A percentile compares a stretch with the other conserved stretches of the same genome.
Conservation (phyloP, 495 filamentous ascomycete genomes). For the Pseudotulostoma volvatum region DNA sequence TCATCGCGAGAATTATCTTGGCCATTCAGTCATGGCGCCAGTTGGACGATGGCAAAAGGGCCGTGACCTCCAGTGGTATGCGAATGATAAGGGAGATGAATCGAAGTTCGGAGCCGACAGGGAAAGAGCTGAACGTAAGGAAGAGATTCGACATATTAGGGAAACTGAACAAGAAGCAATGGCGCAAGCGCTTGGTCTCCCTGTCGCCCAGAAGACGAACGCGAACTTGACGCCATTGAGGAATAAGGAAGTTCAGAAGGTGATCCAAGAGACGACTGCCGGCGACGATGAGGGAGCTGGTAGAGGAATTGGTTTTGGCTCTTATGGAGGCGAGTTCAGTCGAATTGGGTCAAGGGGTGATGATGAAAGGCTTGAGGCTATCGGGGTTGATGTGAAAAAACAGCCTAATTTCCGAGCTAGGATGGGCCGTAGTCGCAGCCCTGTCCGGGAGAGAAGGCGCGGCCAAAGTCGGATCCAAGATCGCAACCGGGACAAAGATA, state of each 20-base stretch:
- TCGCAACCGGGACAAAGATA: conserved; percentile 18
- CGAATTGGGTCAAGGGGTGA: conserved; percentile 1
- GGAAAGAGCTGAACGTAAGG: conserved; percentile 48
- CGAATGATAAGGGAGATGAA: conserved; percentile 43
- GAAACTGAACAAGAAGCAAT: conserved; percentile 88
- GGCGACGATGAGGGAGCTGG: conserved; percentile 14
- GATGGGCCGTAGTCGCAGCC: conserved; percentile 13
- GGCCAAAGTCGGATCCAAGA: conserved; percentile 2
- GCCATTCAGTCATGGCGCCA: conserved; percentile 86
- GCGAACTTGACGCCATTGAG: conserved; percentile 29
- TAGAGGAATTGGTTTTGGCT: conserved; percentile 14
- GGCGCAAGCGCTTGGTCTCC: conserved; percentile 61
- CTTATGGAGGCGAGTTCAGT: conserved; percentile 5
- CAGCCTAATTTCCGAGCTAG: conserved; percentile 4
- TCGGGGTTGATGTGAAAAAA: conserved; percentile 11
- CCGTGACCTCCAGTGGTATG: conserved; percentile 80
- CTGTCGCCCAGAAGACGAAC: conserved; percentile 36
- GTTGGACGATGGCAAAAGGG: conserved; percentile 92
- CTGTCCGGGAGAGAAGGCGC: not conserved
- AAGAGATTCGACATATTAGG: conserved; percentile 58
- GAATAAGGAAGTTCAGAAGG: conserved; percentile 14
- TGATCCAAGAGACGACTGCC: conserved; percentile 16
- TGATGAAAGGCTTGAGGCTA: conserved; percentile 11
- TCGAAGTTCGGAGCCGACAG: conserved; percentile 44
- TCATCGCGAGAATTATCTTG: conserved; percentile 94